phyloP scores from a whole-genome alignment of 1,139 yeast species.

The Taphrina communis region DNA sequence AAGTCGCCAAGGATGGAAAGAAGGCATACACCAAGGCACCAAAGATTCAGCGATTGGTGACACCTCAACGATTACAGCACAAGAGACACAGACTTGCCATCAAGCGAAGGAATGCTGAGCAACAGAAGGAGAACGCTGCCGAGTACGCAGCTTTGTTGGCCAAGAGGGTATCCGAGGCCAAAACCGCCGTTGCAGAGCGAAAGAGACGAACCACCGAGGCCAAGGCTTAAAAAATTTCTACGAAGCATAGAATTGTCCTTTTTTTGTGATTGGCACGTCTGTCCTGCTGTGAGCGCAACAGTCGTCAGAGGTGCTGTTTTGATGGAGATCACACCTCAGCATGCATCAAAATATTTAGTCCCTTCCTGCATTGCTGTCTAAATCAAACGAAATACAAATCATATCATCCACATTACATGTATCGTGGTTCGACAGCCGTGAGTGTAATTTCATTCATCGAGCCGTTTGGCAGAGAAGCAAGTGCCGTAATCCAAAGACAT shows the following conservation, averaged over 20 bases:
- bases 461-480: background rate
- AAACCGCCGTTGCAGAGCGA: slow-evolving; percentile 51
- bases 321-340: slow-evolving; percentile 12
- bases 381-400: background rate
- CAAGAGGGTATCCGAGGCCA: slow-evolving; percentile 96
- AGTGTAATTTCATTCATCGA: too few species aligned
- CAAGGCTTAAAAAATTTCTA: slow-evolving; percentile 57
- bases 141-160: slow-evolving; percentile 99
- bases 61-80: slow-evolving; percentile 99
- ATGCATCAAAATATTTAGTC: slow-evolving; percentile 15
- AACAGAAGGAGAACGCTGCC: slow-evolving; percentile 99
- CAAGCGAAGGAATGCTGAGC: slow-evolving; percentile 96
- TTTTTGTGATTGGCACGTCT: slow-evolving; percentile 11
- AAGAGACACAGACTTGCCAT: slow-evolving; percentile 95
- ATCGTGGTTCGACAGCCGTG: background rate
- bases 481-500: background rate
- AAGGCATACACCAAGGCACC: slow-evolving; percentile 99
- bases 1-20: slow-evolving; percentile 69
- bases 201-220: slow-evolving; percentile 59
- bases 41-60: slow-evolving; percentile 98
- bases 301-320: slow-evolving; percentile 13
- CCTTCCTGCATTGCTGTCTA: slow-evolving; percentile 11
- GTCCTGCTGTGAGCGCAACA: slow-evolving; percentile 7
- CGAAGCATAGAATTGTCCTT: slow-evolving; percentile 10
- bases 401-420: background rate